Evolutionary conservation across 805 yeast species (phyloP).

Genomic region (Pichia deserticola): DNA sequence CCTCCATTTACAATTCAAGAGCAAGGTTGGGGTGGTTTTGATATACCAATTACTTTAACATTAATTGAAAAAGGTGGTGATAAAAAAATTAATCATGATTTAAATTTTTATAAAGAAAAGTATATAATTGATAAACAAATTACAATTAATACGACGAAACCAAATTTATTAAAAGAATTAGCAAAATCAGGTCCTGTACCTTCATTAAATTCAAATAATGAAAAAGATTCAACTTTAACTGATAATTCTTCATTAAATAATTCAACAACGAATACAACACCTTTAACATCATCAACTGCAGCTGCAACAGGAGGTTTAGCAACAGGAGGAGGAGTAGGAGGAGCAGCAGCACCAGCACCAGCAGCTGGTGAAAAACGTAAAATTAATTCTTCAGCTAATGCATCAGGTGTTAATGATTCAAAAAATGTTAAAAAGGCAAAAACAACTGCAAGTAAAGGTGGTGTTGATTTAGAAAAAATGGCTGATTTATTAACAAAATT

Average conservation of each 20-base stretch:
- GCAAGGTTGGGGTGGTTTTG: constrained; percentile 98
- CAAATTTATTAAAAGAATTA: constrained; percentile 61
- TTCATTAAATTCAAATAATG: neutral
- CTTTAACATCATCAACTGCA: neutral
- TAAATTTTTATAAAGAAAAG: constrained; percentile 72
- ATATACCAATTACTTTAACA: constrained; percentile 70
- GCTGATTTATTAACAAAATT: constrained; percentile 86
- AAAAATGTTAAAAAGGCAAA: constrained; percentile 46
- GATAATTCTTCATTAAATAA: neutral
- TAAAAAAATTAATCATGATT: constrained; percentile 77
- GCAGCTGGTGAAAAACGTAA: constrained; percentile 21
- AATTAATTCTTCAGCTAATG: constrained; percentile 17
- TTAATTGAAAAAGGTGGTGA: constrained; percentile 85
- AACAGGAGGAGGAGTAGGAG: too few species aligned
- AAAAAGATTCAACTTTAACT: constrained; percentile 16
- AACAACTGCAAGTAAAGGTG: constrained; percentile 57
- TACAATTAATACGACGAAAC: constrained; percentile 69
- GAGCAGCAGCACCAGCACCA: constrained; percentile 1
- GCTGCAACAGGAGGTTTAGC: too few species aligned
- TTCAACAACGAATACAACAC: constrained; percentile 9
- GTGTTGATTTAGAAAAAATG: constrained; percentile 79
- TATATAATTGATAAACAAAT: constrained; percentile 75
- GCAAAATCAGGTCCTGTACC: constrained; percentile 77
- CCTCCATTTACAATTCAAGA: constrained; percentile 85
- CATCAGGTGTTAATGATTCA: constrained; percentile 18